phyloP scores from a whole-genome alignment of 257 asterid species.

The Forsythia viridissima region DNA sequence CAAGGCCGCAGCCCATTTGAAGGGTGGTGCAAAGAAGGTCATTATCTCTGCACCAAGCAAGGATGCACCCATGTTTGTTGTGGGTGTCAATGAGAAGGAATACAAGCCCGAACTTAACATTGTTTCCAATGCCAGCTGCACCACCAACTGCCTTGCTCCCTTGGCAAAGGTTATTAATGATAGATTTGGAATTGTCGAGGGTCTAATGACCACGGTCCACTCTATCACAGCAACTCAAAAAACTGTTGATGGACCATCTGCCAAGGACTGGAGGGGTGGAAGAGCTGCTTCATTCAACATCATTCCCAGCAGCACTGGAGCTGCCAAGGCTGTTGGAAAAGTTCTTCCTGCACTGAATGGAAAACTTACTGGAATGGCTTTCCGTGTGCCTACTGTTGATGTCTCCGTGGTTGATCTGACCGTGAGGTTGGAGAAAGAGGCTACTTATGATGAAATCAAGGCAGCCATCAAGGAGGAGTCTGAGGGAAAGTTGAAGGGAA shows the following conservation, averaged over 20 bases:
- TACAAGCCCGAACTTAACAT: conserved; percentile 68
- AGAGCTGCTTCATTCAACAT: conserved; percentile 88
- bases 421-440: conserved; percentile 68
- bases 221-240: conserved; percentile 82
- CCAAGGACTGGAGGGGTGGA: conserved; percentile 93
- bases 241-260: conserved; percentile 87
- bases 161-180: conserved; percentile 83
- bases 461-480: conserved; percentile 87
- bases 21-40: conserved; percentile 90
- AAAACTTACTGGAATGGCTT: conserved; percentile 90
- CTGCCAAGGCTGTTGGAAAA: conserved; percentile 96
- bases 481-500: conserved; percentile 78
- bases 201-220: conserved; percentile 90
- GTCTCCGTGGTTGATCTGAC: conserved; percentile 90
- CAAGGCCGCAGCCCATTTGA: conserved; percentile 55
- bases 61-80: conserved; percentile 89
- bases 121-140: conserved; percentile 85
- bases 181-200: conserved; percentile 79
- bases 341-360: conserved; percentile 85
- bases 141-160: conserved; percentile 90
- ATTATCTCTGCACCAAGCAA: conserved; percentile 79
- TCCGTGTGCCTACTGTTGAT: conserved; percentile 93
- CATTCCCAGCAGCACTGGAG: conserved; percentile 89
- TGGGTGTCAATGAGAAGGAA: conserved; percentile 78
- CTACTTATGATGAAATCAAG: conserved; percentile 77